Percentiles rank a stretch among this genome's conserved stretches.
phyloP scores from a whole-genome alignment of 1,284 basidiomycete genomes.

The Tilletia horrida region DNA sequence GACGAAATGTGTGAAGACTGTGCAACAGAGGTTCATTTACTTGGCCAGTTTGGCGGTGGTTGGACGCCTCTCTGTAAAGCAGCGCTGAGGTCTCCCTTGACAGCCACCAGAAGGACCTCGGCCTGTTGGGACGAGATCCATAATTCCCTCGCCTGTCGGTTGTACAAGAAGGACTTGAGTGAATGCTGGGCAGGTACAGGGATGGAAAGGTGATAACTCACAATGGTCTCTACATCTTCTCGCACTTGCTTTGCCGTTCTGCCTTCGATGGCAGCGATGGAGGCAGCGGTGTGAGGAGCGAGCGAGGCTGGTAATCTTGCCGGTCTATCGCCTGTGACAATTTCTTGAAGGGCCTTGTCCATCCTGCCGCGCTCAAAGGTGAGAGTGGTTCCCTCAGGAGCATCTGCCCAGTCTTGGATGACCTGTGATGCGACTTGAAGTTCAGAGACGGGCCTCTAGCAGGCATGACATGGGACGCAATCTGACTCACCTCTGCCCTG shows the following conservation, averaged over 20 bases:
- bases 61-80: slow-evolving; percentile 8
- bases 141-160: not conserved
- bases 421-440: not conserved
- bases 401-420: slow-evolving; percentile 17
- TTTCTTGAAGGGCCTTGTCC: slow-evolving; percentile 14
- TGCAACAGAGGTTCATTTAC: no score
- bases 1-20: no score
- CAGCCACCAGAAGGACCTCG: slow-evolving; percentile 8
- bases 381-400: not conserved
- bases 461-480: not conserved
- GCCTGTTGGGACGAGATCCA: slow-evolving; percentile 14
- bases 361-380: slow-evolving; percentile 15
- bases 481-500: slow-evolving; percentile 5
- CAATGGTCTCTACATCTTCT: slow-evolving; percentile 9
- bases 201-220: not conserved
- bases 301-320: slow-evolving; percentile 3
- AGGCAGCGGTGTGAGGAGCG: not conserved
- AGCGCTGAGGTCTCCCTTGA: slow-evolving; percentile 7
- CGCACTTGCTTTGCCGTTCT: slow-evolving; percentile 1
- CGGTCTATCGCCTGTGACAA: slow-evolving; percentile 10
- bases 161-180: no score
- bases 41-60: slow-evolving; percentile 14
- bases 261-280: slow-evolving; percentile 5
- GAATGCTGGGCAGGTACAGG: not conserved
- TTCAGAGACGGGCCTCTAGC: not conserved